Evolutionary conservation across 2,329 filamentous ascomycete species (phyloP), one percentile per base, ranked within the genome.

Genomic region (Allantophomopsis lycopodina): DNA sequence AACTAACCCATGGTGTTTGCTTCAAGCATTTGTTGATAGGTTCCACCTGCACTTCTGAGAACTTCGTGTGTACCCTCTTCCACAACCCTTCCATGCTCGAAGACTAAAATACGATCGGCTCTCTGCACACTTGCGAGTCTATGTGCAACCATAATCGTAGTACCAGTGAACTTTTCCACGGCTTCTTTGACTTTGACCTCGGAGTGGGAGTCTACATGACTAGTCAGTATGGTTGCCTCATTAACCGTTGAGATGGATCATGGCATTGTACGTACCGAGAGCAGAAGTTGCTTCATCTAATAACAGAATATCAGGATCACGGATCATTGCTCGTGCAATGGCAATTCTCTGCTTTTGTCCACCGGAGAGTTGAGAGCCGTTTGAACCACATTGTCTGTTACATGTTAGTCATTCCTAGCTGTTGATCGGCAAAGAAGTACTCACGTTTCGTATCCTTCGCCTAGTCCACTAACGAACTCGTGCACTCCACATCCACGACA

Each of bases 211-310:
- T 76, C 71, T 3, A 28, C 7, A 28, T 28, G 11, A 28, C 7
- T 12, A 10, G 11, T 28, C 23, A 28, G 23, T 28, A 28, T 28
- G 3, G 3, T 10, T 8, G 23, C 23, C 3, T 28, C 11, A 12
- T 28, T 28, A 10, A 28, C 5, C 3, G 11, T 28, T 3, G 8
- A 28, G 10, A 28, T 28, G 23, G 5, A 28, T 28, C 23, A 28
- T 3, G 11, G 23, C 8, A 10, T 12, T 28, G 8, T 77, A 75
- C 0, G 71, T 71, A 52, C 91, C 85, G 2, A 94, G 65, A 3
- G 80, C 81, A 33, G 76, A 83, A 0, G 85, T 93, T 21, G 82
- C 82, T 63, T 93, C 85, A 50, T 94, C 86, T 1, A 93, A 66
- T 32, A 94, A 71, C 14, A 93, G 59, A 1, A 93, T 66, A 36